A percentile compares a stretch with the other conserved stretches of the same genome.
Evolutionary conservation across 345 rosid genomes (phyloP).

Genomic region (Iberis pinnata): DNA sequence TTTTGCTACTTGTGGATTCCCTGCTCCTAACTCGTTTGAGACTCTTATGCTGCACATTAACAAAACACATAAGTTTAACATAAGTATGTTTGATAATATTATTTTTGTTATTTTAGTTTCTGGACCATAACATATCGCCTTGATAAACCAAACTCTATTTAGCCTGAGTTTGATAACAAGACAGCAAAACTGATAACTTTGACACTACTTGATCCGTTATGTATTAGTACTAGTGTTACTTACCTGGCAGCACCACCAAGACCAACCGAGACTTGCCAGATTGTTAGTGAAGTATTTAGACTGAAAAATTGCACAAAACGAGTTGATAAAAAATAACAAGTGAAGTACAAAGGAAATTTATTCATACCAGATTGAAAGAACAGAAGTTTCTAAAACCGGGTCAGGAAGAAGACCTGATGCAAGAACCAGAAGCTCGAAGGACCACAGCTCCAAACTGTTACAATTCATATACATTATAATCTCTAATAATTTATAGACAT

Average conservation of each 20-base stretch:
- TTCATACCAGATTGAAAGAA: conserved; percentile 17
- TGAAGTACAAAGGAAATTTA: no score
- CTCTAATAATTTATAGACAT: background rate
- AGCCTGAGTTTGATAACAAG: no score
- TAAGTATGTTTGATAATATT: no score
- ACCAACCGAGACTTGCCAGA: conserved; percentile 66
- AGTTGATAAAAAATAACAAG: no score
- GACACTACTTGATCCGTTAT: no score
- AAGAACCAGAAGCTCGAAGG: conserved; percentile 13
- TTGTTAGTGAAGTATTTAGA: conserved; percentile 44
- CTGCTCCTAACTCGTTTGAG: conserved; percentile 31
- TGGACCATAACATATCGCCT: no score
- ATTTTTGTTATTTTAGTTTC: no score
- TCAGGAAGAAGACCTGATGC: conserved; percentile 21
- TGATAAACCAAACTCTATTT: no score
- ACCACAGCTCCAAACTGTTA: background rate
- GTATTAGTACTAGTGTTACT: no score
- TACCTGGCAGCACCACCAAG: conserved; percentile 67
- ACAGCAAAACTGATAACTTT: no score
- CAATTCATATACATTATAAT: no score
- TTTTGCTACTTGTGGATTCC: conserved; percentile 24
- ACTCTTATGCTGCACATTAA: conserved; percentile 21
- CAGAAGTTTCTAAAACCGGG: conserved; percentile 20
- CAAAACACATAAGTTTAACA: no score
- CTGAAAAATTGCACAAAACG: conserved; percentile 29